Percentiles rank a stretch among this genome's conserved stretches.
Evolutionary conservation across 1,284 basidiomycete genomes (phyloP).

Genomic region (Apiotrichum domesticum): DNA sequence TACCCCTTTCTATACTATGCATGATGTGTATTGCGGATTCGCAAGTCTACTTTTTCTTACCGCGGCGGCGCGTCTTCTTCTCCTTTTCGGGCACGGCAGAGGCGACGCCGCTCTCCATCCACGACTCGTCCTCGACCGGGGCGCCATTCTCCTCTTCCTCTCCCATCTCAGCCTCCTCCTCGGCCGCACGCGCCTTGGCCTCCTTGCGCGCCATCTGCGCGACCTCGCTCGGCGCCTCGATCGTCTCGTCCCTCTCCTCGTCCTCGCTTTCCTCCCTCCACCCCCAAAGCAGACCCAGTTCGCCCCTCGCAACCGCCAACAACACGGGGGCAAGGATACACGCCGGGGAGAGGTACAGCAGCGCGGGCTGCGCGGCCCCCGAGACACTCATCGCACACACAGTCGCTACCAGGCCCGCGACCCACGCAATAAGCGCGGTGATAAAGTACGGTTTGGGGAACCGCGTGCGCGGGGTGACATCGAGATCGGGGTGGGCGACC

Average conservation of each 20-base stretch:
- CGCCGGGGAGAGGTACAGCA: constrained; percentile 70
- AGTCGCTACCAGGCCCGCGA: constrained; percentile 69
- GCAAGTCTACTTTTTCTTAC: constrained; percentile 12
- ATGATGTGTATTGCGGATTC: constrained; percentile 2
- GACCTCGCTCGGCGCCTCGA: constrained; percentile 37
- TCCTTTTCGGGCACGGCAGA: neutral
- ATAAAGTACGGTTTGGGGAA: constrained; percentile 76
- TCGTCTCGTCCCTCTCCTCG: constrained; percentile 23
- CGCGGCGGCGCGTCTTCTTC: constrained; percentile 7
- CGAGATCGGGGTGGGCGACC: constrained; percentile 15
- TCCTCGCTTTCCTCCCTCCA: constrained; percentile 32
- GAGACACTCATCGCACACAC: constrained; percentile 84
- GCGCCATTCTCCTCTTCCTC: constrained; percentile 4
- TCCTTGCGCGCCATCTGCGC: constrained; percentile 26
- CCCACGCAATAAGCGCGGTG: constrained; percentile 66
- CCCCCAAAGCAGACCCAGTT: constrained; percentile 36
- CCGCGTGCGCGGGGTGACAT: constrained; percentile 24
- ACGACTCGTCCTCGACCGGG: constrained; percentile 12
- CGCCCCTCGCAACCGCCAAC: constrained; percentile 40
- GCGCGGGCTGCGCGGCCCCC: constrained; percentile 77
- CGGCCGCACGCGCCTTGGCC: constrained; percentile 9
- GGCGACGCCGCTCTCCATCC: constrained; percentile 32
- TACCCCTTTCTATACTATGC: constrained; percentile 9
- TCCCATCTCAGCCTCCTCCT: neutral
- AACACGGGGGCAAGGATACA: constrained; percentile 50